Evolutionary conservation across 306 rosid species (phyloP).

Genomic region (Psophocarpus tetragonolobus): DNA sequence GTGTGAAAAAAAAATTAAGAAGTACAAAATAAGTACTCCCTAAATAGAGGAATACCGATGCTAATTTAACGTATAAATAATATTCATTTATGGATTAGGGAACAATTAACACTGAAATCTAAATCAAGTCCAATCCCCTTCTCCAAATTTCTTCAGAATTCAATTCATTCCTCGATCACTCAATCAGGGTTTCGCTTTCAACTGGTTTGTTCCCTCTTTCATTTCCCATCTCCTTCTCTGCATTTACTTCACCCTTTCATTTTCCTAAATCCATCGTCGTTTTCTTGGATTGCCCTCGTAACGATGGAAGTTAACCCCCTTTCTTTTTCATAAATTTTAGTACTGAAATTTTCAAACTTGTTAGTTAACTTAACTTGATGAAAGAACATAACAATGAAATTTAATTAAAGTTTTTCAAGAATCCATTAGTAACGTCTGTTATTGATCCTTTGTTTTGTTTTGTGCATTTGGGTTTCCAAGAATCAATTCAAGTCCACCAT

Average conservation of each 20-base stretch:
- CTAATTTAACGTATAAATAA: too few relatives aligned
- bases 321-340: background rate
- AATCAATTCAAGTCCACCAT: background rate
- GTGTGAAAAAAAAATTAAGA: too few relatives aligned
- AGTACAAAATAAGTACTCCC: too few relatives aligned
- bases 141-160: background rate
- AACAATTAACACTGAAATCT: background rate
- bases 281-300: background rate
- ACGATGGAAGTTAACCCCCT: background rate
- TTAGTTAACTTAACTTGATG: background rate
- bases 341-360: background rate
- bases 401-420: background rate
- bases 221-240: background rate
- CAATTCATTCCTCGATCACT: background rate
- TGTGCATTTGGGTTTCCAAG: background rate
- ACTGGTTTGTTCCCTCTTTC: background rate
- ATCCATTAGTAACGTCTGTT: background rate
- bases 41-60: too few relatives aligned
- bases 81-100: too few relatives aligned
- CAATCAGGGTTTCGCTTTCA: background rate
- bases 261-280: background rate
- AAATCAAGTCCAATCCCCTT: background rate
- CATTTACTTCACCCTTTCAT: background rate
- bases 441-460: too few relatives aligned
- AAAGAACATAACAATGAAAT: background rate